These are phyloP conservation scores for Arabis alpina DNA, from an alignment of 345 rosid genomes.

Conservation along the genomic window DNA sequence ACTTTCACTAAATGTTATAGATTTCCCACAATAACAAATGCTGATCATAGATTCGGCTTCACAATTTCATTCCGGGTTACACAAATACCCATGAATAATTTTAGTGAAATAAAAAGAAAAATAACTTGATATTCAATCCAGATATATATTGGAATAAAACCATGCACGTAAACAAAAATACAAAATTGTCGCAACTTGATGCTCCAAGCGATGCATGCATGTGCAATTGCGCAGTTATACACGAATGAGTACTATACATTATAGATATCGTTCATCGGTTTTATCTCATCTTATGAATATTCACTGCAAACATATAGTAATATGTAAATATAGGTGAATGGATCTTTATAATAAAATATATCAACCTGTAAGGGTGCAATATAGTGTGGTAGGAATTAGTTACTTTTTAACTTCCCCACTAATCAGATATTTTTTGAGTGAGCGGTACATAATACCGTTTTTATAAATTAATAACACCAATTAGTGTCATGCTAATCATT, in stretches of 20 bases:
- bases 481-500: constrained; percentile 27
- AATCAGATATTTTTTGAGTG: constrained; percentile 3
- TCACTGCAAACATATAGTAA: not conserved
- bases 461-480: constrained; percentile 3
- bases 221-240: not conserved
- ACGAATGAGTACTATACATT: too few species aligned
- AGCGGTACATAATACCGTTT: not conserved
- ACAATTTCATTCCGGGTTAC: not conserved
- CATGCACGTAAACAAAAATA: too few species aligned
- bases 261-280: not conserved
- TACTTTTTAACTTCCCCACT: constrained; percentile 31
- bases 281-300: not conserved
- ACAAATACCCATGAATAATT: too few species aligned
- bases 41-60: constrained; percentile 26
- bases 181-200: not conserved
- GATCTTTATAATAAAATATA: not conserved
- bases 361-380: not conserved
- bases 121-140: too few species aligned
- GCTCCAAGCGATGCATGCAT: not conserved
- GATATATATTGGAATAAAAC: not conserved
- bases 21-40: constrained; percentile 14
- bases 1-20: constrained; percentile 1
- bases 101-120: too few species aligned
- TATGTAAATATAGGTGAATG: not conserved
- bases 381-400: constrained; percentile 27